A percentile compares a stretch with the other conserved stretches of the same genome.
Conservation (phyloP, 2,329 filamentous ascomycete species). For the Nemania diffusa region DNA sequence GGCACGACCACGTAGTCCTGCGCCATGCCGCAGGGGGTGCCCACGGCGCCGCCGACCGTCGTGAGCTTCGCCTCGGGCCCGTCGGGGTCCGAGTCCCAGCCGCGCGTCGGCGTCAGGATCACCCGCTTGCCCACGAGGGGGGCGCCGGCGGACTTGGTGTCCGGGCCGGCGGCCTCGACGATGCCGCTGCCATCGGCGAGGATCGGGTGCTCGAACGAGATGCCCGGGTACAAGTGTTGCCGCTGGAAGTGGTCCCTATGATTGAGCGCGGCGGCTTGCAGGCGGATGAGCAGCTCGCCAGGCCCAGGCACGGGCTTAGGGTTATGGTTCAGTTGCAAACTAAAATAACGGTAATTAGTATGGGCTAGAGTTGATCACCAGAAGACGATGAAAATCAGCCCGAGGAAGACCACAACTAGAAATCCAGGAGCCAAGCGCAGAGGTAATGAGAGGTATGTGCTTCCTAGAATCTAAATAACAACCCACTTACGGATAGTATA, state of each 20-base stretch:
- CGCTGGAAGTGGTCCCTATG: conserved; percentile 96
- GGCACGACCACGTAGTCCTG: conserved; percentile 78
- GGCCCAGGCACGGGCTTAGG: conserved; percentile 71
- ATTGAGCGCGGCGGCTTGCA: conserved; percentile 86
- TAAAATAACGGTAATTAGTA: conserved; percentile 45
- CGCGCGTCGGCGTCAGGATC: conserved; percentile 78
- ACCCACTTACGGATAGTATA: conserved; percentile 78
- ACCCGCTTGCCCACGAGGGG: conserved; percentile 70
- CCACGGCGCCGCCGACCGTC: conserved; percentile 75
- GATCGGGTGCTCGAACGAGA: conserved; percentile 81
- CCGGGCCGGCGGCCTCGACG: conserved; percentile 72
- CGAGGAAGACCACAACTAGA: background rate
- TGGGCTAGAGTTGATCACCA: background rate
- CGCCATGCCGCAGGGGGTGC: conserved; percentile 72
- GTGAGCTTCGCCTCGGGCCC: conserved; percentile 78
- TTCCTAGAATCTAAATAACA: too few relatives aligned
- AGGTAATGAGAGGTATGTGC: background rate
- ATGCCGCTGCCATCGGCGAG: conserved; percentile 84
- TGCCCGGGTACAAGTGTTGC: conserved; percentile 88
- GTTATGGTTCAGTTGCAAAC: conserved; percentile 69
- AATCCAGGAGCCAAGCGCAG: background rate
- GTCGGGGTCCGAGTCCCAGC: conserved; percentile 77
- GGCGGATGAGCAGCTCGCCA: conserved; percentile 76
- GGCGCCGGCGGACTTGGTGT: conserved; percentile 45
- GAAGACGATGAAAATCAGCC: too few relatives aligned